Evolutionary conservation across 1,284 basidiomycete species (phyloP).

Genomic region (Heterobasidion occidentale): DNA sequence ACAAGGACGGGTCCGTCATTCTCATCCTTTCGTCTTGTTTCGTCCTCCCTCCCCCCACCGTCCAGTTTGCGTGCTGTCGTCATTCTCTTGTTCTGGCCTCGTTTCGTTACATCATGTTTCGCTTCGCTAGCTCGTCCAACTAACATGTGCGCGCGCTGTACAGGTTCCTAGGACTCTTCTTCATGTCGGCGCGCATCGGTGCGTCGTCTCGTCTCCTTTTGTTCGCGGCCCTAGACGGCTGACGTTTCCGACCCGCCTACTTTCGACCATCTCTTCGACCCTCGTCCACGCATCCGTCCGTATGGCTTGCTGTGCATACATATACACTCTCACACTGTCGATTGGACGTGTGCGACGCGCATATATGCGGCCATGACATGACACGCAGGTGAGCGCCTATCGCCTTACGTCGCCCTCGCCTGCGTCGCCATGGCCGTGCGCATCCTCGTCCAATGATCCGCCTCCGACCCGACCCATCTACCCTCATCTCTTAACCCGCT

Average conservation of each 20-base stretch:
- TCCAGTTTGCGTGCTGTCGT: not conserved
- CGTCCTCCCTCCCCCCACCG: not conserved
- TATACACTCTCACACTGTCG: too few species aligned
- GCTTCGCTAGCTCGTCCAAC: not conserved
- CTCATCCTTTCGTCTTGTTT: not conserved
- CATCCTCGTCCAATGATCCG: constrained; percentile 22
- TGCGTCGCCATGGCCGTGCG: constrained; percentile 41
- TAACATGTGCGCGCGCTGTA: not conserved
- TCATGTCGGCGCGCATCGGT: constrained; percentile 92
- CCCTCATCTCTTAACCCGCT: not conserved
- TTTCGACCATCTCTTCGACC: not conserved
- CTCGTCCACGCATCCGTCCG: not conserved
- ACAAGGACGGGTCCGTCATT: constrained; percentile 81
- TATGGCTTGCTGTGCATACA: not conserved
- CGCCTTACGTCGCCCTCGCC: constrained; percentile 61
- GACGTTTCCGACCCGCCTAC: not conserved
- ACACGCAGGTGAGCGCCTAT: constrained; percentile 49
- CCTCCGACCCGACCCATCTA: not conserved
- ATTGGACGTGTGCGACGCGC: not conserved
- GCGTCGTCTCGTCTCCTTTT: constrained; percentile 16
- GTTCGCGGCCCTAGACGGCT: too few species aligned
- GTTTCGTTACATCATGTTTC: not conserved
- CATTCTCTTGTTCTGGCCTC: not conserved
- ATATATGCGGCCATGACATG: not conserved
- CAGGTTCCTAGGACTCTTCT: constrained; percentile 88